Evolutionary conservation across 2,329 filamentous ascomycete genomes (phyloP).

Genomic region (Penicillium hesseltinei): DNA sequence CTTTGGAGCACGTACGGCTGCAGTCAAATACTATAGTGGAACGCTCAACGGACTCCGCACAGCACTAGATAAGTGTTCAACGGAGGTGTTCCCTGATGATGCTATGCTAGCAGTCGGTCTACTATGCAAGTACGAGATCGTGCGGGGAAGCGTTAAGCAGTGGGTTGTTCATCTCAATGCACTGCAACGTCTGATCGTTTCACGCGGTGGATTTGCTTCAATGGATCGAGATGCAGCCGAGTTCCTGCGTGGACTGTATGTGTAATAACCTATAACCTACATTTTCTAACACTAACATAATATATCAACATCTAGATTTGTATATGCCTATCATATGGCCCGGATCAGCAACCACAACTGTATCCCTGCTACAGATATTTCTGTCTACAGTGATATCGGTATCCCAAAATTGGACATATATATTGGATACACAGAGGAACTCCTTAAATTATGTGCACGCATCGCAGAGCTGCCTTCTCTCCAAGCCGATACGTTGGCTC

Average conservation of each 20-base stretch:
- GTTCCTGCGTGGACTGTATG: slow-evolving; percentile 38
- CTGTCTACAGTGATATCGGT: slow-evolving; percentile 24
- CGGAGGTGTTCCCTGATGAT: slow-evolving; percentile 28
- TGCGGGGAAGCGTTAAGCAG: slow-evolving; percentile 39
- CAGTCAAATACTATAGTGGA: slow-evolving; percentile 34
- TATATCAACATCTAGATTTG: slow-evolving; percentile 27
- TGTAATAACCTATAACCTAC: not conserved
- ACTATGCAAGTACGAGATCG: slow-evolving; percentile 41
- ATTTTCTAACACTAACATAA: not conserved
- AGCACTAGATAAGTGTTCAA: slow-evolving; percentile 21
- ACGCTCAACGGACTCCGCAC: slow-evolving; percentile 35
- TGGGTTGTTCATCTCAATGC: slow-evolving; percentile 40
- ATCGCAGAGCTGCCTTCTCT: slow-evolving; percentile 34
- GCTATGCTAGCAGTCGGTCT: slow-evolving; percentile 36
- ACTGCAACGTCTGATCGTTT: slow-evolving; percentile 33
- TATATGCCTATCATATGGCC: slow-evolving; percentile 37
- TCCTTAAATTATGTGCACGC: slow-evolving; percentile 34
- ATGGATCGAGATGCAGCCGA: slow-evolving; percentile 33
- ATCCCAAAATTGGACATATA: slow-evolving; percentile 37
- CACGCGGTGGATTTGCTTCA: slow-evolving; percentile 32
- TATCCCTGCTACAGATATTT: slow-evolving; percentile 14
- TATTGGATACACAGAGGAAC: slow-evolving; percentile 39
- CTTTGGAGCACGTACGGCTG: slow-evolving; percentile 28
- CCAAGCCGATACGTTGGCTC: slow-evolving; percentile 20
- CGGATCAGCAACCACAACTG: slow-evolving; percentile 34